Conservation (phyloP, 805 yeast genomes). For the Hyphopichia homilentoma region DNA sequence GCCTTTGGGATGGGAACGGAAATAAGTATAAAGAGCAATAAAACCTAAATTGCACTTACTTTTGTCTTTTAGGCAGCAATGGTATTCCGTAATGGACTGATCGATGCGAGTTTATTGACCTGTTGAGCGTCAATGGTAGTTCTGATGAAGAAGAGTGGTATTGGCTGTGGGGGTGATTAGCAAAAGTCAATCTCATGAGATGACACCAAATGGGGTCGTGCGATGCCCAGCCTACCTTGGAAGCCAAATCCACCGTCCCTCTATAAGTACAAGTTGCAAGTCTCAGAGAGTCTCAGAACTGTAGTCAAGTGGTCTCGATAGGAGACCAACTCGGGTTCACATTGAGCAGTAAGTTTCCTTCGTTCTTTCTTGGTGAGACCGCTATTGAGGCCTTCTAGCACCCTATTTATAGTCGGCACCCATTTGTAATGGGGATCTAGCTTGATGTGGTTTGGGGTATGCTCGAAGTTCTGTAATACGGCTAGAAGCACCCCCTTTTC, state of each 20-base stretch:
- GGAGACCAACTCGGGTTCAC: conserved; percentile 12
- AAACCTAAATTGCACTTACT: no score
- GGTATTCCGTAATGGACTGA: no score
- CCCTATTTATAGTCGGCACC: conserved; percentile 11
- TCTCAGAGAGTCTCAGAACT: conserved; percentile 27
- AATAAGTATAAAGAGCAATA: no score
- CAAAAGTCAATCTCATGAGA: no score
- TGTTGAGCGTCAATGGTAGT: no score
- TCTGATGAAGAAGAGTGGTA: no score
- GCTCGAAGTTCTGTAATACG: conserved; percentile 18
- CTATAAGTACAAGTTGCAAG: conserved; percentile 21
- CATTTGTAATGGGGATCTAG: conserved; percentile 22
- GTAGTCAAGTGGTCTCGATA: conserved; percentile 21
- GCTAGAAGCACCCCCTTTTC: conserved; percentile 23
- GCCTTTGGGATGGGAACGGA: no score
- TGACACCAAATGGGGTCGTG: no score
- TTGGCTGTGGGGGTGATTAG: no score
- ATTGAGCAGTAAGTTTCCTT: conserved; percentile 1
- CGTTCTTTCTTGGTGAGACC: conserved; percentile 4
- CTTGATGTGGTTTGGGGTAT: conserved; percentile 19
- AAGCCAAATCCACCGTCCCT: background rate
- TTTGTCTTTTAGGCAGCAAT: no score
- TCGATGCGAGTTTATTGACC: no score
- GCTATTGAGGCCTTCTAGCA: conserved; percentile 1
- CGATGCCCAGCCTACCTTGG: no score